Percentiles rank a stretch among this genome's conserved stretches.
These are phyloP conservation scores for Mycena haematopus DNA, from an alignment of 768 basidiomycete species.

Conservation along the genomic window DNA sequence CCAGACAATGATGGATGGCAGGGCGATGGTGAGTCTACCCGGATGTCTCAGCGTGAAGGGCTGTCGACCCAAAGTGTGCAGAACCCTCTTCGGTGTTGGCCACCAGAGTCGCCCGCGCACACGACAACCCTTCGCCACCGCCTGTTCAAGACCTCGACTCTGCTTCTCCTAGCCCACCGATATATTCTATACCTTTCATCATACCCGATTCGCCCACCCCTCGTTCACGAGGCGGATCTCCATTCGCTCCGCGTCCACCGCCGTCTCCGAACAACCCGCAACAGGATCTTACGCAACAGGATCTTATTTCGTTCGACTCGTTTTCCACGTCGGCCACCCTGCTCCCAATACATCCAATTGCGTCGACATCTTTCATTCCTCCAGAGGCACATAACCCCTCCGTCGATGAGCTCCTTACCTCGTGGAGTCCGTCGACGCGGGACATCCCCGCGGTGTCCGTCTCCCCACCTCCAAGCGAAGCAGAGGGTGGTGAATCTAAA, in stretches of 20 bases:
- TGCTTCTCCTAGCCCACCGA: constrained; percentile 17
- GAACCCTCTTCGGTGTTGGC: constrained; percentile 77
- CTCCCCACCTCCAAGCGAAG: constrained; percentile 12
- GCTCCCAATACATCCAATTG: constrained; percentile 27
- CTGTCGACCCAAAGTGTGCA: constrained; percentile 33
- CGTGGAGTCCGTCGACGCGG: constrained; percentile 27
- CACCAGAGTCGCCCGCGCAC: constrained; percentile 68
- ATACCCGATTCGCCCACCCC: constrained; percentile 21
- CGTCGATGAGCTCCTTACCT: constrained; percentile 37
- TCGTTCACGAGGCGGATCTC: constrained; percentile 17
- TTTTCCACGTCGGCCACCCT: constrained; percentile 38
- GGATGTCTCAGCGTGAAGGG: constrained; percentile 10
- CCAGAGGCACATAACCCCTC: constrained; percentile 28
- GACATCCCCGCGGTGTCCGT: constrained; percentile 15
- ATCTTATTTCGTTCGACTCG: constrained; percentile 52
- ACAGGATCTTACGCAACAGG: too few relatives aligned
- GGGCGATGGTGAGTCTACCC: constrained; percentile 51
- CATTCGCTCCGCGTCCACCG: constrained; percentile 12
- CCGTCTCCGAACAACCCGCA: constrained; percentile 24
- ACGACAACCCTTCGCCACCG: constrained; percentile 79
- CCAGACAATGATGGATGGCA: constrained; percentile 52
- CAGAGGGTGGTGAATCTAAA: not conserved
- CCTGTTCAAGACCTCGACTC: constrained; percentile 38
- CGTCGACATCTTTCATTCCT: constrained; percentile 25
- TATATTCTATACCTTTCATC: constrained; percentile 23